These are phyloP conservation scores for Boletellus deceptivus DNA, from an alignment of 1,284 basidiomycete genomes.

Conservation along the genomic window DNA sequence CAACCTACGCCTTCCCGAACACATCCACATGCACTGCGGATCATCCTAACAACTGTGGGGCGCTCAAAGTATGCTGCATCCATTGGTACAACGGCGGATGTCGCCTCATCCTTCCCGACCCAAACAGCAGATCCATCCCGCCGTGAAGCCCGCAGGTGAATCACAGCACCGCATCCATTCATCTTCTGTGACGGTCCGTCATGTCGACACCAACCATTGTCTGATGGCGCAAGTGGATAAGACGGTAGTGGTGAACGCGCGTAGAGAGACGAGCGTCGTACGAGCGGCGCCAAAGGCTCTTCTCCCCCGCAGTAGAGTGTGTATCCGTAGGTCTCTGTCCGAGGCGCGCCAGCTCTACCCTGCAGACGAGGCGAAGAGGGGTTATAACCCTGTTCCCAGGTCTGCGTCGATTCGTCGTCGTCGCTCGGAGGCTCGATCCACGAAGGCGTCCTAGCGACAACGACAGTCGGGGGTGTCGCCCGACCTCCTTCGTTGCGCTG, in stretches of 20 bases:
- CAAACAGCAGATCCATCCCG: conserved; percentile 51
- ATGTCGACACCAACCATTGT: conserved; percentile 16
- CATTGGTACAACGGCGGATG: conserved; percentile 47
- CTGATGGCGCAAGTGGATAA: conserved; percentile 30
- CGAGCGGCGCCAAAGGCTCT: conserved; percentile 9
- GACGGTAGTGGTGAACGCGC: conserved; percentile 40
- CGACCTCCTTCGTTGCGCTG: conserved; percentile 31
- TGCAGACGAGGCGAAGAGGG: conserved; percentile 25
- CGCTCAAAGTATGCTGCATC: conserved; percentile 55
- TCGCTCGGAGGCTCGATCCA: conserved; percentile 37
- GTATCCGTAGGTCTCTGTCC: conserved; percentile 33
- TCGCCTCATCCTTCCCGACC: conserved; percentile 51
- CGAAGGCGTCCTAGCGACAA: conserved; percentile 32
- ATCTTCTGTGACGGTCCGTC: conserved; percentile 19
- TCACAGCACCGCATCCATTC: conserved; percentile 60
- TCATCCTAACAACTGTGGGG: conserved; percentile 45
- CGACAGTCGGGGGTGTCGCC: conserved; percentile 28
- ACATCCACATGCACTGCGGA: conserved; percentile 59
- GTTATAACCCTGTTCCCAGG: conserved; percentile 35
- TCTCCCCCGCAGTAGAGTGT: conserved; percentile 53
- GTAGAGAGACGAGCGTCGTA: conserved; percentile 20
- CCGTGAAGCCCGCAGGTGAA: conserved; percentile 54
- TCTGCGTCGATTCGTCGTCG: conserved; percentile 33
- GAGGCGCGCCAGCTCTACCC: conserved; percentile 12
- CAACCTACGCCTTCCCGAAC: conserved; percentile 63